A percentile compares a stretch with the other conserved stretches of the same genome.
These are phyloP conservation scores for Termitomyces sp. DNA, from an alignment of 1,284 basidiomycete genomes.

Conservation along the genomic window DNA sequence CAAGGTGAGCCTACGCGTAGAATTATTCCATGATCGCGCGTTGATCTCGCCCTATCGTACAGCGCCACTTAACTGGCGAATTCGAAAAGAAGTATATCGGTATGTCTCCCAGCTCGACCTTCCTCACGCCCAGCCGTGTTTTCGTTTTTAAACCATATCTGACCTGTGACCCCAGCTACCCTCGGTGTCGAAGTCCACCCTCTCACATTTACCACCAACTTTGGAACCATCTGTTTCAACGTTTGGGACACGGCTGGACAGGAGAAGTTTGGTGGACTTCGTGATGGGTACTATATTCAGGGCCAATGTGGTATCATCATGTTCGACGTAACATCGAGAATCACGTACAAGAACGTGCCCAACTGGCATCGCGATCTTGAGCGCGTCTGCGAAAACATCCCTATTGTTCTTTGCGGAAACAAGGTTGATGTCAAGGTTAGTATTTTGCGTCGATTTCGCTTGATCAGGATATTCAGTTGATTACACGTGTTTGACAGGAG, in stretches of 20 bases:
- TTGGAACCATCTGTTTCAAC: conserved; percentile 98
- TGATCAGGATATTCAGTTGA: conserved; percentile 2
- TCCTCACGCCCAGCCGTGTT: not conserved
- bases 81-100: conserved; percentile 99
- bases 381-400: conserved; percentile 99
- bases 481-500: conserved; percentile 56
- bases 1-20: conserved; percentile 57
- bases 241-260: conserved; percentile 99
- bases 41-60: conserved; percentile 43
- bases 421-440: conserved; percentile 99
- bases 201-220: conserved; percentile 95
- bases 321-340: conserved; percentile 99
- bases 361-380: conserved; percentile 99
- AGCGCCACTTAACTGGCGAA: conserved; percentile 99
- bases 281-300: conserved; percentile 98
- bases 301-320: conserved; percentile 99
- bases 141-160: conserved; percentile 14
- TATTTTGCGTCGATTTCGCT: conserved; percentile 6
- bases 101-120: conserved; percentile 31
- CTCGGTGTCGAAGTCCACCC: conserved; percentile 99
- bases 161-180: conserved; percentile 62
- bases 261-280: conserved; percentile 99
- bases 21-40: conserved; percentile 39
- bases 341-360: conserved; percentile 99
- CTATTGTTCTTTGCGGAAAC: conserved; percentile 99